Evolutionary conservation across 2,329 filamentous ascomycete species (phyloP).

Genomic region (Zarea fungicola): DNA sequence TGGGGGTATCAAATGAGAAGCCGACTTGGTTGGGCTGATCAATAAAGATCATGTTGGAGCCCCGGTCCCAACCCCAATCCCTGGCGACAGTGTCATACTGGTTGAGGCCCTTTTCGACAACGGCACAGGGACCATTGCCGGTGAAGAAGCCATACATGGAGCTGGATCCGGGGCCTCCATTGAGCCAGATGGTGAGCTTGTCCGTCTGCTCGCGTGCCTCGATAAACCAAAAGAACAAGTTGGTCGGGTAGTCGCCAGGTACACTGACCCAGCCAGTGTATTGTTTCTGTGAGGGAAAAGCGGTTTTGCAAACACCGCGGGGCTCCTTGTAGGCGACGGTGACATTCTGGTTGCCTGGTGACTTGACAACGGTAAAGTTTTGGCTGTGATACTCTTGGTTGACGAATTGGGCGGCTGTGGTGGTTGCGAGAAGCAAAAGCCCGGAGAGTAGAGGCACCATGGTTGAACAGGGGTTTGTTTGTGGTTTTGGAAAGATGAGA

Average conservation of each 20-base stretch:
- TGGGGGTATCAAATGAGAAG: slow-evolving; percentile 60
- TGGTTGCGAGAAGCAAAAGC: slow-evolving; percentile 17
- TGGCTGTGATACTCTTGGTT: slow-evolving; percentile 24
- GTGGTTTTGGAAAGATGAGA: neutral
- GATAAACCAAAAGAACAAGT: slow-evolving; percentile 48
- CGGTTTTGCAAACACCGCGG: slow-evolving; percentile 58
- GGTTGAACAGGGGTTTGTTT: neutral
- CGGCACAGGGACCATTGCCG: slow-evolving; percentile 51
- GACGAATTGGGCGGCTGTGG: slow-evolving; percentile 29
- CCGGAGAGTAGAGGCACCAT: slow-evolving; percentile 3
- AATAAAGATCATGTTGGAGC: slow-evolving; percentile 51
- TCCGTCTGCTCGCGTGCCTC: slow-evolving; percentile 39
- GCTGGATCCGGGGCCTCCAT: slow-evolving; percentile 61
- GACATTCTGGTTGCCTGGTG: slow-evolving; percentile 58
- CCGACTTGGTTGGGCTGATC: slow-evolving; percentile 66
- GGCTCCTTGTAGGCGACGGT: slow-evolving; percentile 63
- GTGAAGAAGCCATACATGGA: slow-evolving; percentile 61
- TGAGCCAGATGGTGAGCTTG: slow-evolving; percentile 56
- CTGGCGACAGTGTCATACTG: slow-evolving; percentile 51
- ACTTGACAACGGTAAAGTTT: slow-evolving; percentile 52
- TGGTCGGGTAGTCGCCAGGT: slow-evolving; percentile 49
- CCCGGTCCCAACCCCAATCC: slow-evolving; percentile 61
- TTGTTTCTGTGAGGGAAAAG: slow-evolving; percentile 60
- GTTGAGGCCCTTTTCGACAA: slow-evolving; percentile 42
- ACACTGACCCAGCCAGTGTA: slow-evolving; percentile 65